Evolutionary conservation across 163 green algal genomes (phyloP).

Genomic region (Scenedesmus sp.): DNA sequence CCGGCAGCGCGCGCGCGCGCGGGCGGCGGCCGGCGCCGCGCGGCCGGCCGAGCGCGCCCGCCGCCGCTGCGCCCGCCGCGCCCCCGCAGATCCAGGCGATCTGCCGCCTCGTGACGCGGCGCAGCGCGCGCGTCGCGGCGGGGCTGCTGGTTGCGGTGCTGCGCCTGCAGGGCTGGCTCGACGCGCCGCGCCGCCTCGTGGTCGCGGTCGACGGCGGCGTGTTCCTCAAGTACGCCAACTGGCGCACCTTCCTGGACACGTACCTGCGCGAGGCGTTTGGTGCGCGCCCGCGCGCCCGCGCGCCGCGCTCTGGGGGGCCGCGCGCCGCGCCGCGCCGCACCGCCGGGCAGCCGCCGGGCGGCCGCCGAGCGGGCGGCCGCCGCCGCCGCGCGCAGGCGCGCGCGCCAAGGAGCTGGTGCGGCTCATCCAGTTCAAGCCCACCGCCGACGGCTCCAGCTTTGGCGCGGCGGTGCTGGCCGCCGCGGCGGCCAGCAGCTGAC

Average conservation of each 20-base stretch:
- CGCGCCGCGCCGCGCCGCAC: too few relatives aligned
- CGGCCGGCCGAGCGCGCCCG: too few relatives aligned
- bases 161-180: slow-evolving; percentile 29
- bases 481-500: slow-evolving; percentile 45
- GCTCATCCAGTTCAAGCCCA: slow-evolving; percentile 42
- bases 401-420: slow-evolving; percentile 9
- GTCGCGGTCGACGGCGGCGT: slow-evolving; percentile 82
- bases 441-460: slow-evolving; percentile 62
- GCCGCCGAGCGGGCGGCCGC: too few relatives aligned
- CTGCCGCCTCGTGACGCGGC: slow-evolving; percentile 67
- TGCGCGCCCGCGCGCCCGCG: too few relatives aligned
- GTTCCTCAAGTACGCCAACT: slow-evolving; percentile 75
- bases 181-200: slow-evolving; percentile 40
- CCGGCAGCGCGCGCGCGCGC: too few relatives aligned
- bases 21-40: too few relatives aligned
- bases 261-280: slow-evolving; percentile 51
- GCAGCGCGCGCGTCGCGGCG: slow-evolving; percentile 70
- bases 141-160: slow-evolving; percentile 69
- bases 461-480: slow-evolving; percentile 65
- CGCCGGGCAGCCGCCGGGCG: too few relatives aligned
- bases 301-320: too few relatives aligned
- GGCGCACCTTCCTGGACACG: slow-evolving; percentile 53
- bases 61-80: too few relatives aligned
- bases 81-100: slow-evolving; percentile 54
- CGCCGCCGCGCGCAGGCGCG: too few relatives aligned